Evolutionary conservation across 345 rosid species (phyloP).

Genomic region (Erysimum cheiranthoides): DNA sequence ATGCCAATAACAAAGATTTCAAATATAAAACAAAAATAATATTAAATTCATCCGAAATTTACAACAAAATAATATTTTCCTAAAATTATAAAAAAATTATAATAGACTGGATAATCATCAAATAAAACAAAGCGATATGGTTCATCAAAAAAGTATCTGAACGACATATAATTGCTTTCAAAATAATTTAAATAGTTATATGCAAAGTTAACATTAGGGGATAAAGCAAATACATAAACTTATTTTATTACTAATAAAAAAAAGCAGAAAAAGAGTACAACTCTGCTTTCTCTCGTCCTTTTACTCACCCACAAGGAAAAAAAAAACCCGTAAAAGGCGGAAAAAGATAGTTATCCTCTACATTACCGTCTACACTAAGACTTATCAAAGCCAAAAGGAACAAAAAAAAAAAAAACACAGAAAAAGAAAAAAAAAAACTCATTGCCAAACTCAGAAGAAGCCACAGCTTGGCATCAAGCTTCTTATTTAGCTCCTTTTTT

Average conservation of each 20-base stretch:
- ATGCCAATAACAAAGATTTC: neutral
- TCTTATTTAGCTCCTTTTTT: constrained; percentile 40
- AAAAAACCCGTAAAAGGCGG: constrained; percentile 47
- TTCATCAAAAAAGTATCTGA: too few relatives aligned
- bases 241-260: constrained; percentile 35
- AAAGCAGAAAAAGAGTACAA: constrained; percentile 29
- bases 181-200: neutral
- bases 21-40: neutral
- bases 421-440: constrained; percentile 31
- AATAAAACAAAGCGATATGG: neutral
- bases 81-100: too few relatives aligned
- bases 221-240: neutral
- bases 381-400: neutral
- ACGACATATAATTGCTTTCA: neutral
- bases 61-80: too few relatives aligned
- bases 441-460: constrained; percentile 40
- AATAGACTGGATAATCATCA: neutral
- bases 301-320: constrained; percentile 37
- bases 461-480: constrained; percentile 1
- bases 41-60: too few relatives aligned
- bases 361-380: constrained; percentile 38
- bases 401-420: neutral
- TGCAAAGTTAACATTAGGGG: neutral
- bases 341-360: constrained; percentile 45
- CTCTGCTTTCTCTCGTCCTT: constrained; percentile 35